Percentiles rank a stretch among this genome's conserved stretches.
Conservation (phyloP, 2,329 filamentous ascomycete genomes). For the Pyrenophora graminea region DNA sequence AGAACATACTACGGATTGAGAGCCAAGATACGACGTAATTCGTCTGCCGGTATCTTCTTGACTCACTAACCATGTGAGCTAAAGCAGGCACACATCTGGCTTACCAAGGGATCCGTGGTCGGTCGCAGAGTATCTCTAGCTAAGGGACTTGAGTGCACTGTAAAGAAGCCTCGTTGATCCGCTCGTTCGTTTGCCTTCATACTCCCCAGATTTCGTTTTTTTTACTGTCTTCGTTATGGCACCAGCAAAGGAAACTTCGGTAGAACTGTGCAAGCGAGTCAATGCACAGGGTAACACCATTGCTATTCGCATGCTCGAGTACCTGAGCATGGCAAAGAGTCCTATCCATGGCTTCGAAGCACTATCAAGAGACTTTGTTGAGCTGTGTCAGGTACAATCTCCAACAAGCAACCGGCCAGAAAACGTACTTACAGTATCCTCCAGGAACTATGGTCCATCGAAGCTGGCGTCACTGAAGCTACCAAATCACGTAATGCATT, state of each 20-base stretch:
- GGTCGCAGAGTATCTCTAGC: slow-evolving; percentile 14
- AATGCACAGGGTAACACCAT: slow-evolving; percentile 60
- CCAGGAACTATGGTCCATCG: slow-evolving; percentile 69
- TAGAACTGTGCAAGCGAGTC: slow-evolving; percentile 62
- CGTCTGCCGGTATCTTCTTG: slow-evolving; percentile 13
- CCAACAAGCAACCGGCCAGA: background rate
- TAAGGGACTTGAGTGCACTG: slow-evolving; percentile 16
- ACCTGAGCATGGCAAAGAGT: slow-evolving; percentile 41
- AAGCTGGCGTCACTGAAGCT: slow-evolving; percentile 60
- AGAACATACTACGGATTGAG: slow-evolving; percentile 16
- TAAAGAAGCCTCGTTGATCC: slow-evolving; percentile 20
- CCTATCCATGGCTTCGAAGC: slow-evolving; percentile 51
- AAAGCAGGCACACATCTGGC: slow-evolving; percentile 23
- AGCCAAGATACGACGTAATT: slow-evolving; percentile 17
- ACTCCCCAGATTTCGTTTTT: slow-evolving; percentile 8
- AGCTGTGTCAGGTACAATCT: slow-evolving; percentile 48
- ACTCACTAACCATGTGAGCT: slow-evolving; percentile 23
- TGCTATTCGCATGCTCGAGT: slow-evolving; percentile 52
- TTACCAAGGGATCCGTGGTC: slow-evolving; percentile 18
- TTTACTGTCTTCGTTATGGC: slow-evolving; percentile 28
- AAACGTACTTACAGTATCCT: slow-evolving; percentile 42
- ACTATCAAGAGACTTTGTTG: slow-evolving; percentile 68
- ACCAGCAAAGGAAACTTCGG: slow-evolving; percentile 45
- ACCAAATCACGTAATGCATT: slow-evolving; percentile 56
- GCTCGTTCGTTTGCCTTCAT: slow-evolving; percentile 6